These are phyloP conservation scores for Xerocomus potaroensis DNA, from an alignment of 768 basidiomycete genomes.

Conservation along the genomic window DNA sequence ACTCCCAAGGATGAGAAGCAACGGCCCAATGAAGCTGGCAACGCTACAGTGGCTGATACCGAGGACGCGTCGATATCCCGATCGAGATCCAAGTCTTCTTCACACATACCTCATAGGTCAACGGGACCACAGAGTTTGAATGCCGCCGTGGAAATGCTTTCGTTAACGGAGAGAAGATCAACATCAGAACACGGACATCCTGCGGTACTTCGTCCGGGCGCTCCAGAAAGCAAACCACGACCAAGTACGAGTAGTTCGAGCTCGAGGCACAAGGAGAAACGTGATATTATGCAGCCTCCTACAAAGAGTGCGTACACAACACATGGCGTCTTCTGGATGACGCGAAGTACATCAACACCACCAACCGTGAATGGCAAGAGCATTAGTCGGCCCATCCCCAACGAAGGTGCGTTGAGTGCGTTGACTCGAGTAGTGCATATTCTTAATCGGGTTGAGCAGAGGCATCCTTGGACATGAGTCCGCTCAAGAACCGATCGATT, in stretches of 20 bases:
- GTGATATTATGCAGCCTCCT: conserved; percentile 40
- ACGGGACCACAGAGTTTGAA: conserved; percentile 66
- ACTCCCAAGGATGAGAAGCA: conserved; percentile 33
- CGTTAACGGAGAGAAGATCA: conserved; percentile 28
- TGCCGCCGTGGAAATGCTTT: conserved; percentile 66
- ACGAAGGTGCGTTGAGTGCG: conserved; percentile 49
- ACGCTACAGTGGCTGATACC: conserved; percentile 23
- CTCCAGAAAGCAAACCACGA: conserved; percentile 26
- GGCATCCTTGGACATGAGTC: conserved; percentile 70
- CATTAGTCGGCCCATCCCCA: conserved; percentile 66
- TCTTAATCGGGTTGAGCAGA: conserved; percentile 32
- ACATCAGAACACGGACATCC: conserved; percentile 27
- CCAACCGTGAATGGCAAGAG: conserved; percentile 55
- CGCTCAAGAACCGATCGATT: conserved; percentile 59
- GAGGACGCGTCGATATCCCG: conserved; percentile 43
- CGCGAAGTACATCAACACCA: conserved; percentile 33
- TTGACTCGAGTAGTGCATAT: not conserved
- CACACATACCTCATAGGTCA: conserved; percentile 50
- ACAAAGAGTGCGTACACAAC: conserved; percentile 40
- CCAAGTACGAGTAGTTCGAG: conserved; percentile 30
- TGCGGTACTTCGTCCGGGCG: conserved; percentile 13
- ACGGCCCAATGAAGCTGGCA: conserved; percentile 24
- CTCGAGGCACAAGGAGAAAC: conserved; percentile 28
- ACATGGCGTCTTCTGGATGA: conserved; percentile 31
- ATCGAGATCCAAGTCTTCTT: conserved; percentile 48